A percentile compares a stretch with the other conserved stretches of the same genome.
These are phyloP conservation scores for Blastocystis hominis DNA, from an alignment of 352 stramenopile genomes.

Conservation along the genomic window DNA sequence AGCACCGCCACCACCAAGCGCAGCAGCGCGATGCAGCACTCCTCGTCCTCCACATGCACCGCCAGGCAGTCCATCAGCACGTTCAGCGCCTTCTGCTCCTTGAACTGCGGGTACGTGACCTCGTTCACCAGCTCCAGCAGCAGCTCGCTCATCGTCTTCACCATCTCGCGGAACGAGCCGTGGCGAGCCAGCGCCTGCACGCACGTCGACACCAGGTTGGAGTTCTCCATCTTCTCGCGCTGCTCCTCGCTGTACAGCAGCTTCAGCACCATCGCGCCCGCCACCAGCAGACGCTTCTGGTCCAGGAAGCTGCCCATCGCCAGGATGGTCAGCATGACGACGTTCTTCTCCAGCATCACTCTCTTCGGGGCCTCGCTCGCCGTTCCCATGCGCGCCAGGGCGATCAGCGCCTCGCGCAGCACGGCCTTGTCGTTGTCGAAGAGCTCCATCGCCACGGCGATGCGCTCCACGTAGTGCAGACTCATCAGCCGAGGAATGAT, in stretches of 20 bases:
- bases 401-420: slow-evolving; percentile 39
- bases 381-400: slow-evolving; percentile 16
- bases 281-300: slow-evolving; percentile 48
- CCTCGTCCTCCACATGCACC: slow-evolving; percentile 29
- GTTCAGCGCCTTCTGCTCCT: slow-evolving; percentile 38
- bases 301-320: slow-evolving; percentile 33
- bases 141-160: slow-evolving; percentile 14
- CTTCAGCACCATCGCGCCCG: slow-evolving; percentile 20
- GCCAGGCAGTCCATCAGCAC: slow-evolving; percentile 47
- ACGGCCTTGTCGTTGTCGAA: neutral
- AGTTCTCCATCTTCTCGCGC: slow-evolving; percentile 30
- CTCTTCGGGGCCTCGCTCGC: neutral
- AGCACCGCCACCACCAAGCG: neutral
- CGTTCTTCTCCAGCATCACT: slow-evolving; percentile 33
- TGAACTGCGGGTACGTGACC: slow-evolving; percentile 26
- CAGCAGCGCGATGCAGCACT: neutral
- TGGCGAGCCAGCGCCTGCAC: neutral
- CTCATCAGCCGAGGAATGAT: slow-evolving; percentile 1
- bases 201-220: neutral
- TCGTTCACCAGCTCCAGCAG: slow-evolving; percentile 24
- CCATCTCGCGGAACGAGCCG: slow-evolving; percentile 3
- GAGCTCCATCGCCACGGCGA: neutral
- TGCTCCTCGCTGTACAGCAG: slow-evolving; percentile 14
- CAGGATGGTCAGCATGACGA: neutral
- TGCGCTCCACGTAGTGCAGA: slow-evolving; percentile 39